Base-by-base conservation (phyloP, 345 rosid species). In the Hibiscus mutabilis region DNA sequence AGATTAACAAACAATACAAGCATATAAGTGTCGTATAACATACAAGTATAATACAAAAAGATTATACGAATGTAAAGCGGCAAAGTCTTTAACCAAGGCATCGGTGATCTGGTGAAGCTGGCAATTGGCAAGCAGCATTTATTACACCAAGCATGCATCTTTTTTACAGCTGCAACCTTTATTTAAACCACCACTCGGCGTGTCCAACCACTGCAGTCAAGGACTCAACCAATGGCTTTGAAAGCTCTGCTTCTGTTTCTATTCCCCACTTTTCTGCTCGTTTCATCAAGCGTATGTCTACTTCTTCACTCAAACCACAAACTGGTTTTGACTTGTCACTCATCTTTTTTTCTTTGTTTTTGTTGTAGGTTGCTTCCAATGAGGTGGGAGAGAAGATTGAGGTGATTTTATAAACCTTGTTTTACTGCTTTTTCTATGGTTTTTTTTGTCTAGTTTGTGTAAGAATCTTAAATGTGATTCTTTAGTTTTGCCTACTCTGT, bases 161-260 rank as follows among this genome's bases (percentile, higher is more conserved):
- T 37, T 37, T 37, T 37, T 37, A 7, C 27, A 57, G 29, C 40
- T 13, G 24, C 35, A 7, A 29, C 27, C 52, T 58, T 68, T 72
- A 72, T 71, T 62, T 46, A 66, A 16, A 15, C 49, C 18, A 21
- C 5, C 3, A 19, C 66, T 37, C 40, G 15, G 33, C n/a, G n/a
- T 33, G 21, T 53, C 13, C 27, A 49, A 7, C 3, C 21, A 40
- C 21, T 49, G 40, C 72, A 46, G 25, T 11, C 0, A 55, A 21
- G 55, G 12, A 49, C 18, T 49, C 18, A 15, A 49, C 27, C 74
- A 35, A 86, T 86, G 90, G 82, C 78, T 68, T 40, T 68, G 80
- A 83, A 68, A 74, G 44, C 72, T 49, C 31, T 58, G 61, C 15
- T 63, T 25, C 29, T 66, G 10, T 68, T 82, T 52, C 69, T 80